Conservation (phyloP, 352 stramenopile species). For the Plasmopara viticola region DNA sequence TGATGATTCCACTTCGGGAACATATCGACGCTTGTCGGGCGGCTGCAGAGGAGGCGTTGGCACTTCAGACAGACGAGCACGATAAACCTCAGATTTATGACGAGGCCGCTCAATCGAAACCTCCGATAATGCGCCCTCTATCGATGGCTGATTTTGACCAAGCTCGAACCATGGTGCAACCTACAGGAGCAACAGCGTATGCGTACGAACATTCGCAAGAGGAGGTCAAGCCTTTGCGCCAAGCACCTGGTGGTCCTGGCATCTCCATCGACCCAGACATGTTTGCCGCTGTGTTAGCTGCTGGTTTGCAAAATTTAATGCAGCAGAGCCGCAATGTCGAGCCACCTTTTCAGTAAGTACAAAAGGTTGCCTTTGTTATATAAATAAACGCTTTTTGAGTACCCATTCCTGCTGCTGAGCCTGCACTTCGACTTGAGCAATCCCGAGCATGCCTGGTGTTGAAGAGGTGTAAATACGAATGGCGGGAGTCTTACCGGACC, state of each 20-base stretch:
- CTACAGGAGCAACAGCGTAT: slow-evolving; percentile 73
- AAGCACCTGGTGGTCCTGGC: slow-evolving; percentile 16
- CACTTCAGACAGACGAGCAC: slow-evolving; percentile 20
- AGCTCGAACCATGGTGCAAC: slow-evolving; percentile 77
- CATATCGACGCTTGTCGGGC: slow-evolving; percentile 64
- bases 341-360: slow-evolving; percentile 27
- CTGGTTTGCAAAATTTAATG: slow-evolving; percentile 82
- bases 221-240: slow-evolving; percentile 15
- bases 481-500: slow-evolving; percentile 8
- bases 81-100: slow-evolving; percentile 27
- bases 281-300: slow-evolving; percentile 78
- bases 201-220: slow-evolving; percentile 68
- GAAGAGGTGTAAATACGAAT: slow-evolving; percentile 50
- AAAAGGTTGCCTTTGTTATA: slow-evolving; percentile 27
- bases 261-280: slow-evolving; percentile 74
- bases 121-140: slow-evolving; percentile 55
- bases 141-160: slow-evolving; percentile 83
- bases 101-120: slow-evolving; percentile 20
- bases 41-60: slow-evolving; percentile 29
- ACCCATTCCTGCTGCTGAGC: slow-evolving; percentile 28
- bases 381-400: slow-evolving; percentile 63
- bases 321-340: slow-evolving; percentile 30
- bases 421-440: slow-evolving; percentile 48
- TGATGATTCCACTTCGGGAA: slow-evolving; percentile 85
- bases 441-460: slow-evolving; percentile 35